Conservation (phyloP, 176 grass and related monocot genomes). For the Carex pumila region DNA sequence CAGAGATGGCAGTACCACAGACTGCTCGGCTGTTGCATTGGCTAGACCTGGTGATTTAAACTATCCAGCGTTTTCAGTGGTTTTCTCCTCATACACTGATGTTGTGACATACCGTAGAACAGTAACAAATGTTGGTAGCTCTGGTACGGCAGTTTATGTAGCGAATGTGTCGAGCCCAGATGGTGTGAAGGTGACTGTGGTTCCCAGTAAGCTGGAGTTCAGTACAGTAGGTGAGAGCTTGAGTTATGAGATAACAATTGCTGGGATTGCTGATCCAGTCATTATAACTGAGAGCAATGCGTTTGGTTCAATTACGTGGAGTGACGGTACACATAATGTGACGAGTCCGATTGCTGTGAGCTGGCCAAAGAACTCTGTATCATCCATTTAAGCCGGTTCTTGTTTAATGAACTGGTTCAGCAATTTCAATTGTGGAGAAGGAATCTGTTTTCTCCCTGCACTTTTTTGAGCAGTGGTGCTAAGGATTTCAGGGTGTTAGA, state of each 20-base stretch:
- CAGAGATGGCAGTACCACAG: conserved; percentile 20
- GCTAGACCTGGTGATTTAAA: conserved; percentile 65
- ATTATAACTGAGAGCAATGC: conserved; percentile 39
- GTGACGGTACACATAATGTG: conserved; percentile 44
- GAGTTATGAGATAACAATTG: conserved; percentile 20
- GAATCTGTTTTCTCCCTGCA: conserved; percentile 1
- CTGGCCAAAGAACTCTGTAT: conserved; percentile 31
- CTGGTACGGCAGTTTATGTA: conserved; percentile 34
- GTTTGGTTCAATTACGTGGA: conserved; percentile 58
- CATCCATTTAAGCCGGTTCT: background rate
- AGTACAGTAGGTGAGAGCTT: conserved; percentile 28
- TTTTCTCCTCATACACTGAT: conserved; percentile 56
- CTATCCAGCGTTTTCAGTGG: conserved; percentile 59
- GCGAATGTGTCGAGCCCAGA: conserved; percentile 32
- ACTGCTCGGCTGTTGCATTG: conserved; percentile 51
- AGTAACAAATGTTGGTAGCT: conserved; percentile 62
- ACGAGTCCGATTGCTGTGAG: conserved; percentile 63
- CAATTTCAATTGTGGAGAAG: background rate
- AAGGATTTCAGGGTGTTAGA: background rate
- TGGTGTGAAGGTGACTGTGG: conserved; percentile 60
- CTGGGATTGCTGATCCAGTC: conserved; percentile 32
- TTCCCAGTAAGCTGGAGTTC: conserved; percentile 83
- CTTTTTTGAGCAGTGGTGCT: background rate
- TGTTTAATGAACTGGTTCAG: background rate
- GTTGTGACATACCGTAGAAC: conserved; percentile 53